A percentile compares a stretch with the other conserved stretches of the same genome.
phyloP scores from a whole-genome alignment of 2,329 filamentous ascomycete genomes.

The Trichophaea hybrida region DNA sequence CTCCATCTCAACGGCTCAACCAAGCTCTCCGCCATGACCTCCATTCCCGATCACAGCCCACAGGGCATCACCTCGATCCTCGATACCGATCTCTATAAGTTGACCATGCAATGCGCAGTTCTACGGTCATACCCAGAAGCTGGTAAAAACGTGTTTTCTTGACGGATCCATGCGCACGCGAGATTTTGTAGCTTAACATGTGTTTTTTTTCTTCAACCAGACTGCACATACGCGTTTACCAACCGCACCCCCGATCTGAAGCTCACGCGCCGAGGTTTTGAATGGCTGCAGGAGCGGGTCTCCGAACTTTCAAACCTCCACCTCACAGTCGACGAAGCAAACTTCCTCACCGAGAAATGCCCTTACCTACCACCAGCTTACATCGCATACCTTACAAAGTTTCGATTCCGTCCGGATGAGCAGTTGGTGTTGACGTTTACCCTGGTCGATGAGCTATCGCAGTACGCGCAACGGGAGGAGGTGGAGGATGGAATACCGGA shows the following conservation, averaged over 20 bases:
- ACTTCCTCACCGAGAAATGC: slow-evolving; percentile 64
- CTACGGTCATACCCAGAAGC: slow-evolving; percentile 73
- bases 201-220: slow-evolving; percentile 24
- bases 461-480: slow-evolving; percentile 29
- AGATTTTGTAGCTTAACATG: background rate
- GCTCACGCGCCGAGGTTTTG: slow-evolving; percentile 65
- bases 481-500: background rate
- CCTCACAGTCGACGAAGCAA: slow-evolving; percentile 63
- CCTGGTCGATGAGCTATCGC: slow-evolving; percentile 42
- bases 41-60: background rate
- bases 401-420: slow-evolving; percentile 64
- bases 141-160: slow-evolving; percentile 4
- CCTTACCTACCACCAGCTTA: slow-evolving; percentile 66
- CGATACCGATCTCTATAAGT: slow-evolving; percentile 80
- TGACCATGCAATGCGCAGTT: slow-evolving; percentile 97
- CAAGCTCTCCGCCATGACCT: slow-evolving; percentile 1
- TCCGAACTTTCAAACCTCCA: slow-evolving; percentile 67
- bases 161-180: background rate
- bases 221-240: slow-evolving; percentile 84
- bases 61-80: slow-evolving; percentile 63
- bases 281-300: slow-evolving; percentile 75
- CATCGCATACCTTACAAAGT: slow-evolving; percentile 64
- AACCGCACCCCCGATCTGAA: slow-evolving; percentile 93
- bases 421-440: slow-evolving; percentile 62
- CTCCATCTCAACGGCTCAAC: background rate